These are phyloP conservation scores for Phalaenopsis equestris DNA, from an alignment of 106 monocot species.

Conservation along the genomic window DNA sequence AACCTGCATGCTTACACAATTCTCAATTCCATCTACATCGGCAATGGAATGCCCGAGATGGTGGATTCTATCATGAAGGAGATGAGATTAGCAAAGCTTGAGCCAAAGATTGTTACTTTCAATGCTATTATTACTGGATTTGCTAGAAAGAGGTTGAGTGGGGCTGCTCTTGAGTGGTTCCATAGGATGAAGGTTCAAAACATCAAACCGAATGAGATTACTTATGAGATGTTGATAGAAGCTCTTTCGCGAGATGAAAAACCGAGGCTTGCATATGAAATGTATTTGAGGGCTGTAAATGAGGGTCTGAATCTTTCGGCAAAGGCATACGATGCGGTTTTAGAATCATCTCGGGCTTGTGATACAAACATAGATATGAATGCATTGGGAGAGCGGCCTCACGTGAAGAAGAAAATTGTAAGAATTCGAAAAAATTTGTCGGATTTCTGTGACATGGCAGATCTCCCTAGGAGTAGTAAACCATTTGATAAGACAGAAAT, in stretches of 20 bases:
- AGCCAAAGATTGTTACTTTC: constrained; percentile 77
- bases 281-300: constrained; percentile 51
- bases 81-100: constrained; percentile 45
- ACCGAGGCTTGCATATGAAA: constrained; percentile 66
- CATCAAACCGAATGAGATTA: constrained; percentile 68
- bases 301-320: constrained; percentile 56
- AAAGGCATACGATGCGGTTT: constrained; percentile 58
- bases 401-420: constrained; percentile 30
- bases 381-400: constrained; percentile 47
- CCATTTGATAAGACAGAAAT: constrained; percentile 37
- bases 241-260: constrained; percentile 48
- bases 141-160: constrained; percentile 38
- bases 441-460: constrained; percentile 34
- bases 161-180: constrained; percentile 83
- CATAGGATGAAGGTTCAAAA: constrained; percentile 65
- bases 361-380: constrained; percentile 31
- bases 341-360: constrained; percentile 34
- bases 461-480: constrained; percentile 36
- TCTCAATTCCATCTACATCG: constrained; percentile 61
- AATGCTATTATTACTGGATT: constrained; percentile 90
- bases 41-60: constrained; percentile 45
- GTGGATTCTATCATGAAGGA: constrained; percentile 56
- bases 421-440: constrained; percentile 31
- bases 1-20: constrained; percentile 85
- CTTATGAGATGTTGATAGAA: constrained; percentile 80